Evolutionary conservation across 192 early-diverging fungal genomes (phyloP), one percentile per base, ranked within the genome.

Genomic region (Ramicandelaber brevisporus): DNA sequence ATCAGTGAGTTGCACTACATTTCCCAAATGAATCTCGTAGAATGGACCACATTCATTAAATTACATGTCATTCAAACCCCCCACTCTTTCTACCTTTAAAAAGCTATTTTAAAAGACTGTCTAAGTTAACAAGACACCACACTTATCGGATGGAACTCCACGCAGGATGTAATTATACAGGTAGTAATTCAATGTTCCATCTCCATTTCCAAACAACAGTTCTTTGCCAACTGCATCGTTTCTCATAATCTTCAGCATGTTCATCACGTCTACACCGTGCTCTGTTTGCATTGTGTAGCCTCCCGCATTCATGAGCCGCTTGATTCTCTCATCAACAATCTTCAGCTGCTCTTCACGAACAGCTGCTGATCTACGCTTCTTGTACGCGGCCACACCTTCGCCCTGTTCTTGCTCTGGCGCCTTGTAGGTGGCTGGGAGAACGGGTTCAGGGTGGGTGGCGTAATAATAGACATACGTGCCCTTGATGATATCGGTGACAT

Each of bases 391-490:
- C 2, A 22, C 32, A 11, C 62, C 40, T 7, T 41, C 46, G 20
- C 56, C 46, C 13, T 34, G 33, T 4, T 26, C 31, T n/a, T 53
- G 38, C 31, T 60, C n/a, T n/a, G n/a, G n/a, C n/a, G n/a, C 51
- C 17, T 39, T 39, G 5, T 37, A 35, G 8, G 43, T 41, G 26
- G 50, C 32, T 29, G 20, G 6, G 14, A 53, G 33, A 6, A 39
- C 43, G 20, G 38, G 43, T 26, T 50, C 57, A n/a, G 43, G 41
- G 21, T 61, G 44, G 3, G 63, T 56, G 8, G 62, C 72, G 48
- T 98, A 98, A 57, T 95, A 98, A 57, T 81, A 98, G 20, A 84
- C 41, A 35, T 98, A 98, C 7, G 88, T 87, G 0, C 89, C 89
- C 30, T 82, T 68, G 38, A 98, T 50, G 13, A 56, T 61, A 28